Percentiles rank a stretch among this genome's conserved stretches.
These are phyloP conservation scores for Pythium aristosporum DNA, from an alignment of 352 stramenopile genomes.

Conservation along the genomic window DNA sequence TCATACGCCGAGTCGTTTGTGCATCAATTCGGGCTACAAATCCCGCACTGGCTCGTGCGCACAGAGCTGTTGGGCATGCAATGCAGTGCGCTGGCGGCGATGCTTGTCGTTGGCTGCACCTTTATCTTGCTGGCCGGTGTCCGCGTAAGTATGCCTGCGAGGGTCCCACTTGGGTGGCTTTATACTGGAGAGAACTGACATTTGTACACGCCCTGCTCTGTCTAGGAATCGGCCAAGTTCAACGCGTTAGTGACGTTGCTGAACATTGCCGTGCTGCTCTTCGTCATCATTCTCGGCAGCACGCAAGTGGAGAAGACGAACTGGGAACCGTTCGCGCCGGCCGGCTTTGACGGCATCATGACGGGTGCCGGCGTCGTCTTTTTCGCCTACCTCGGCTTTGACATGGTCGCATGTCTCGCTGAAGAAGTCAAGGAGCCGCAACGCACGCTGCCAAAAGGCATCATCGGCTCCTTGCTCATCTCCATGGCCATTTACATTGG, in stretches of 20 bases:
- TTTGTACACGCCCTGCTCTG: neutral
- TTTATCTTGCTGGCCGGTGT: conserved; percentile 83
- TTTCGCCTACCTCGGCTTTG: conserved; percentile 92
- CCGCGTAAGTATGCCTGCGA: conserved; percentile 38
- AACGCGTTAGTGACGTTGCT: conserved; percentile 88
- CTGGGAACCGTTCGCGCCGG: conserved; percentile 82
- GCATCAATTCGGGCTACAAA: conserved; percentile 62
- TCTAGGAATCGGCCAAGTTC: conserved; percentile 90
- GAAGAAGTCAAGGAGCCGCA: conserved; percentile 92
- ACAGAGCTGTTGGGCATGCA: conserved; percentile 51
- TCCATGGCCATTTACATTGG: conserved; percentile 90
- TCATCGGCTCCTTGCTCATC: conserved; percentile 90
- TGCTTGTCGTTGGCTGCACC: conserved; percentile 83
- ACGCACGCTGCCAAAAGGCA: conserved; percentile 88
- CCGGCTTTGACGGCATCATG: conserved; percentile 88
- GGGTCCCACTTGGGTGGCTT: too few species aligned
- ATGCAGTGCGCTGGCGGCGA: conserved; percentile 74
- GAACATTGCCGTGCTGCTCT: conserved; percentile 89
- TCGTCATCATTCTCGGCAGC: conserved; percentile 86
- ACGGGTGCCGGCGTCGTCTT: conserved; percentile 88
- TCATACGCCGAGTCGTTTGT: conserved; percentile 85
- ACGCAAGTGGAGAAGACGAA: conserved; percentile 74
- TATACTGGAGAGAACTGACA: too few species aligned
- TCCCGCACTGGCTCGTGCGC: conserved; percentile 66
- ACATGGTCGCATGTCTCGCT: conserved; percentile 91